Evolutionary conservation across 768 basidiomycete genomes (phyloP), one percentile per base, ranked within the genome.

Genomic region (Xanthoconium stramineum): DNA sequence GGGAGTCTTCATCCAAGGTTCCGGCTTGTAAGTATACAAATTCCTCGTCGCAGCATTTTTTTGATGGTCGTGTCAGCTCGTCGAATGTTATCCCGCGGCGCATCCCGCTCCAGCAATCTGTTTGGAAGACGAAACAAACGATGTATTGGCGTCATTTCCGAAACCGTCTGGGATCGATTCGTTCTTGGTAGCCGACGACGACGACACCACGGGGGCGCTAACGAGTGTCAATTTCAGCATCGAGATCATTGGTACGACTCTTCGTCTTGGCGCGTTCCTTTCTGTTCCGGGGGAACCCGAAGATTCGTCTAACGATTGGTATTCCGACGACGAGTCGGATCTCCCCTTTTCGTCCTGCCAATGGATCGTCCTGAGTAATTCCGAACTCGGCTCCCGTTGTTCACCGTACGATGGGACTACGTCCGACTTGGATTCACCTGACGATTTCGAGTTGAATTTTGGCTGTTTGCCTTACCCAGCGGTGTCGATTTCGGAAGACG

Each of bases 111-210:
- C 58, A 2, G 50, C 62, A 15, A 66, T 65, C 7, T 52, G 19
- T 37, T 60, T 66, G 45, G 65, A 66, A 47, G 54, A 60, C 14
- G 62, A 67, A 52, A 47, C 47, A 2, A 33, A 36, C 3, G 52
- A 57, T 15, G n/a, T 33, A 28, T 53, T 61, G 0, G 28, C 6
- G n/a, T 39, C 52, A 13, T 61, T 48, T 0, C 49, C 50, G 19
- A 47, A 32, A 7, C 51, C 44, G 7, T 50, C 50, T 29, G 65
- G 57, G 0, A 56, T 44, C 48, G 56, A n/a, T 28, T 59, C 65
- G 8, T 63, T 60, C 37, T 48, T 63, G 39, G 39, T 55, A 28
- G 44, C 63, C 47, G 47, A 58, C 32, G 55, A 47, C 12, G 58
- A 50, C 17, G 56, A 54, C 35, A 24, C 24, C 24, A 24, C 24